phyloP scores from a whole-genome alignment of 305 asterid genomes.

The Withania somnifera region DNA sequence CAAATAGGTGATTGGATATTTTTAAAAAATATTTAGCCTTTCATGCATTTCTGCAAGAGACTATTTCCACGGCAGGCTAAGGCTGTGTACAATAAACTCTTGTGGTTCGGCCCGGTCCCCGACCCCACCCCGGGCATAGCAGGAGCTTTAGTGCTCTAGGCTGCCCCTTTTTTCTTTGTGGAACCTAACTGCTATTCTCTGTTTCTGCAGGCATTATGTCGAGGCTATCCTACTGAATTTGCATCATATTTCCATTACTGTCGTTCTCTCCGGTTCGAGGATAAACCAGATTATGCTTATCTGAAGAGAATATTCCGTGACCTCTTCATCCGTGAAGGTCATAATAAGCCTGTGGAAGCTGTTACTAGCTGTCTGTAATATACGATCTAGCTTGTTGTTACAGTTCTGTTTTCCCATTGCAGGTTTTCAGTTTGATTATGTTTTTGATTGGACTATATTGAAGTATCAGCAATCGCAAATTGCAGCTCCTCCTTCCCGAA shows the following conservation, averaged over 20 bases:
- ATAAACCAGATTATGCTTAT: constrained; percentile 25
- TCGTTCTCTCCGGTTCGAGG: constrained; percentile 20
- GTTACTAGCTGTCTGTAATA: neutral
- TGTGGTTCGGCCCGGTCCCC: no score
- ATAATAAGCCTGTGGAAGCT: neutral
- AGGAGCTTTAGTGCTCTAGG: no score
- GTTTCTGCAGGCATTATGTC: constrained; percentile 15
- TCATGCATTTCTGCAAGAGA: no score
- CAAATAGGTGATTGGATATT: neutral
- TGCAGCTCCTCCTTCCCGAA: constrained; percentile 77
- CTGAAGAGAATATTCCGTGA: constrained; percentile 21
- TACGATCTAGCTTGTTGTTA: neutral
- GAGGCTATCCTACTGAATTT: constrained; percentile 17
- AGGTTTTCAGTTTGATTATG: constrained; percentile 97
- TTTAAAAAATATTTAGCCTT: neutral
- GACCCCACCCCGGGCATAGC: no score
- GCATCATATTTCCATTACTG: constrained; percentile 22
- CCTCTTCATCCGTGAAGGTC: constrained; percentile 20
- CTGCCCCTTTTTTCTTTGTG: no score
- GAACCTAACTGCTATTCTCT: neutral
- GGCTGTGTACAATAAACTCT: no score
- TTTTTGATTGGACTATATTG: constrained; percentile 95
- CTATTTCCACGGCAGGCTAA: no score
- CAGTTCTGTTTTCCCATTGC: constrained; percentile 6
- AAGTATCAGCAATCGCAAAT: constrained; percentile 95